Percentiles rank a stretch among this genome's conserved stretches.
These are phyloP conservation scores for Lactarius evosmus DNA, from an alignment of 768 basidiomycete species.

Conservation along the genomic window DNA sequence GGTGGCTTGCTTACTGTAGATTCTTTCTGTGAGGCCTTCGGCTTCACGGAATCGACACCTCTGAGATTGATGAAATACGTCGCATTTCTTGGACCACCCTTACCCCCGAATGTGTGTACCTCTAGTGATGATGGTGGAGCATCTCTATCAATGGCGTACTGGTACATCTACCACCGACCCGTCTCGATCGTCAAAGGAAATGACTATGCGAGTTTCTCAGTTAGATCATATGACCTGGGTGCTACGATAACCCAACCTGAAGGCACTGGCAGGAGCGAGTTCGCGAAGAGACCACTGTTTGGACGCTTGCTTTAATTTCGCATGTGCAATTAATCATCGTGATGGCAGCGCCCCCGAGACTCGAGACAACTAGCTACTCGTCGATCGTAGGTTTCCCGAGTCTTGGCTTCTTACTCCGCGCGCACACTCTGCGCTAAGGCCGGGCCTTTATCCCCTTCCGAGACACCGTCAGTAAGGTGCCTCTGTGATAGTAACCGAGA, in stretches of 20 bases:
- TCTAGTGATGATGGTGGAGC: constrained; percentile 34
- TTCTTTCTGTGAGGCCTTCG: neutral
- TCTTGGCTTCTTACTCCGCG: no score
- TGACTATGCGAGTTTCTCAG: constrained; percentile 9
- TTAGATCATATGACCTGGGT: constrained; percentile 15
- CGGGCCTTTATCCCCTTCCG: no score
- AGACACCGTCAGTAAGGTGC: no score
- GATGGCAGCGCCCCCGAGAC: constrained; percentile 9
- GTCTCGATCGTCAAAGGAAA: constrained; percentile 22
- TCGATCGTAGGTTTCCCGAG: no score
- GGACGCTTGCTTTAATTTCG: constrained; percentile 21
- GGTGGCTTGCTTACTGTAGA: neutral
- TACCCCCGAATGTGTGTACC: constrained; percentile 34
- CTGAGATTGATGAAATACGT: constrained; percentile 35
- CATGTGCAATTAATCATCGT: neutral
- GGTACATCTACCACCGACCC: constrained; percentile 32
- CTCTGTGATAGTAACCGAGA: no score
- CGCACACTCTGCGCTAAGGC: no score
- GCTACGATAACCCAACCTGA: constrained; percentile 18
- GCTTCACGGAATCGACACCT: neutral
- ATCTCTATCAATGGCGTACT: constrained; percentile 46
- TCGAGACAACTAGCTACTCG: no score
- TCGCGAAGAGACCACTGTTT: constrained; percentile 6
- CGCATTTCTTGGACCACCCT: constrained; percentile 51
- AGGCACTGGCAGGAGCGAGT: neutral